Evolutionary conservation across 2,329 filamentous ascomycete species (phyloP), one percentile per base, ranked within the genome.

Genomic region (Stachybotrys chartarum): DNA sequence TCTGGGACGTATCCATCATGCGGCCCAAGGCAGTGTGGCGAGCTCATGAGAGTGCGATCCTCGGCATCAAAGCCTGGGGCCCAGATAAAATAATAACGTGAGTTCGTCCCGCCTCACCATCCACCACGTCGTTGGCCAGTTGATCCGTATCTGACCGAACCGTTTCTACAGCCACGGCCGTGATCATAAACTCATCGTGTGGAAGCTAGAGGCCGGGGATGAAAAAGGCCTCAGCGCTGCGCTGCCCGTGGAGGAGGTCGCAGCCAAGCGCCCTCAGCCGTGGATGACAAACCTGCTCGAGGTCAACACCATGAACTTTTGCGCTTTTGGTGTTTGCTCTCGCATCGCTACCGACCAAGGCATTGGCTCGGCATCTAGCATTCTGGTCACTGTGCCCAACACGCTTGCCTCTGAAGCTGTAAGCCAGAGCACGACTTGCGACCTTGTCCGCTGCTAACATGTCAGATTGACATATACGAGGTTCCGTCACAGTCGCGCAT

Each of bases 251-350:
- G 90, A 95, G 58, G 72, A 74, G 50, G 74, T 68, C 1, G 70
- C 68, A 31, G 72, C 70, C 50, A 70, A 69, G 52, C 80, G 74
- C 59, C 81, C 79, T 17, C 80, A 86, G 63, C 94, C 94, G 32
- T 96, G 90, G 91, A 75, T 97, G n/a, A 71, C 96, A 24, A 83
- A 96, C 70, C 81, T 89, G 5, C 75, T 99, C 6, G 79, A 88
- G 6, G 91, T 97, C 48, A 97, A 97, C 66, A 91, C 93, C 1
- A 82, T 97, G 74, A 99, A 97, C 67, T 99, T 97, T 68, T 99
- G 94, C 68, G 81, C 88, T 1, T 96, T 96, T 68, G 80, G 87
- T 2, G 78, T 80, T 58, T 86, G 86, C 66, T 57, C 75, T 57
- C 67, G 72, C 48, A 57, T 58, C 7, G 63, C 70, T 7, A 59